phyloP scores from a whole-genome alignment of 768 basidiomycete species.

The Tricholomella constricta region DNA sequence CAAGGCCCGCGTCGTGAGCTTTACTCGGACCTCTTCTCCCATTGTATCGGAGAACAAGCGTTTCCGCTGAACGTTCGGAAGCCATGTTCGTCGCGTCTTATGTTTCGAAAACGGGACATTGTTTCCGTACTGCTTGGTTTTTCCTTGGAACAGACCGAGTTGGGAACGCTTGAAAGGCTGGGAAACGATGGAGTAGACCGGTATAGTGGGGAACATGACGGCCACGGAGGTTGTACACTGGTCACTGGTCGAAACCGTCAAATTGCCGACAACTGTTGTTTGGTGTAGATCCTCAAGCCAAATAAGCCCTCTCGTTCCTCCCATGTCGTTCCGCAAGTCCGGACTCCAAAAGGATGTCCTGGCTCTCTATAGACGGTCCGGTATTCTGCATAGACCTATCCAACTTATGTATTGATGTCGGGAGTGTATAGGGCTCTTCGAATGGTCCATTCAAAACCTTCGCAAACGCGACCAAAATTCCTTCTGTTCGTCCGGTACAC shows the following conservation, averaged over 20 bases:
- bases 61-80: conserved; percentile 85
- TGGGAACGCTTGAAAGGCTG: conserved; percentile 82
- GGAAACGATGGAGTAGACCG: conserved; percentile 44
- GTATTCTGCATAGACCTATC: background rate
- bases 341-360: conserved; percentile 58
- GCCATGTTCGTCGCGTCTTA: conserved; percentile 86
- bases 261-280: conserved; percentile 11
- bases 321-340: conserved; percentile 35
- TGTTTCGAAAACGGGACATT: conserved; percentile 88
- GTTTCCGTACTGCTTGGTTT: conserved; percentile 79
- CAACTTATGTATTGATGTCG: background rate
- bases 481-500: conserved; percentile 65
- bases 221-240: background rate
- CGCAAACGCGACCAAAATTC: conserved; percentile 61
- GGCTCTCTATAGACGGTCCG: conserved; percentile 45
- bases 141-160: conserved; percentile 82
- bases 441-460: conserved; percentile 71
- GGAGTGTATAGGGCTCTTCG: conserved; percentile 62
- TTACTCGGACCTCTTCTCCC: conserved; percentile 57
- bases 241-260: no score
- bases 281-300: conserved; percentile 6
- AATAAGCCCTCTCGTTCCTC: conserved; percentile 4
- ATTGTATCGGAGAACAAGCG: conserved; percentile 69
- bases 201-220: conserved; percentile 31
- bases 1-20: conserved; percentile 75